Evolutionary conservation across 2,329 filamentous ascomycete species (phyloP).

Genomic region (Mycosphaerelloides madeirae): DNA sequence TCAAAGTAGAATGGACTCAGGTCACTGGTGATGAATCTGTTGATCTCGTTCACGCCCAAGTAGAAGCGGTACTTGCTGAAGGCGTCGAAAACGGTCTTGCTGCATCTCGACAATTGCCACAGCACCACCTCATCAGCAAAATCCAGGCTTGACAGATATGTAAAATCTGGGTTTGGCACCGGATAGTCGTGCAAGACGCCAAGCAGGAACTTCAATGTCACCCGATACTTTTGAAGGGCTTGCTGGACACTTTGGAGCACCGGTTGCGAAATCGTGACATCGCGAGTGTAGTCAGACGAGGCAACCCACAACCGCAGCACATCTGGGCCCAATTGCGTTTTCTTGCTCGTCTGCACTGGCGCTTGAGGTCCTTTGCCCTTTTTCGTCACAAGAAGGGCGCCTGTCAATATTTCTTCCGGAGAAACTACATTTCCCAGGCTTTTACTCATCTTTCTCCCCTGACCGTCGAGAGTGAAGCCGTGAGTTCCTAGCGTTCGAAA

Average conservation of each 20-base stretch:
- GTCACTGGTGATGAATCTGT: slow-evolving; percentile 75
- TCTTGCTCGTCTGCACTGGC: slow-evolving; percentile 23
- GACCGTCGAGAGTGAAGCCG: slow-evolving; percentile 83
- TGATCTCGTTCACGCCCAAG: slow-evolving; percentile 67
- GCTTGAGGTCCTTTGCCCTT: slow-evolving; percentile 39
- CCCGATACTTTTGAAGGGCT: slow-evolving; percentile 77
- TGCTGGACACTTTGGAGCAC: slow-evolving; percentile 73
- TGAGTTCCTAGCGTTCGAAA: slow-evolving; percentile 92
- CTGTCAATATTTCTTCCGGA: slow-evolving; percentile 79
- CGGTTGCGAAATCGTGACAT: slow-evolving; percentile 74
- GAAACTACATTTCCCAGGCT: slow-evolving; percentile 84
- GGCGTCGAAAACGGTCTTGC: slow-evolving; percentile 58
- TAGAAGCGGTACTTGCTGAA: slow-evolving; percentile 76
- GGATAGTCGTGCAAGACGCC: slow-evolving; percentile 54
- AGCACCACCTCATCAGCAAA: slow-evolving; percentile 67
- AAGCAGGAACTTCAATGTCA: slow-evolving; percentile 84
- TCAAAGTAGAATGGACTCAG: slow-evolving; percentile 94
- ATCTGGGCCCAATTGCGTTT: slow-evolving; percentile 65
- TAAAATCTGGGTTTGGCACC: slow-evolving; percentile 12
- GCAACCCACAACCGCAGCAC: slow-evolving; percentile 87
- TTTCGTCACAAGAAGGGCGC: slow-evolving; percentile 56
- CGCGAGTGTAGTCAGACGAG: slow-evolving; percentile 83
- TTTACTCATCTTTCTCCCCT: slow-evolving; percentile 98
- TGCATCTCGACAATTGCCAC: slow-evolving; percentile 64
- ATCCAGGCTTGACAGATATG: slow-evolving; percentile 12